Base-by-base conservation (phyloP, 345 rosid genomes). In the Citrus sp. region DNA sequence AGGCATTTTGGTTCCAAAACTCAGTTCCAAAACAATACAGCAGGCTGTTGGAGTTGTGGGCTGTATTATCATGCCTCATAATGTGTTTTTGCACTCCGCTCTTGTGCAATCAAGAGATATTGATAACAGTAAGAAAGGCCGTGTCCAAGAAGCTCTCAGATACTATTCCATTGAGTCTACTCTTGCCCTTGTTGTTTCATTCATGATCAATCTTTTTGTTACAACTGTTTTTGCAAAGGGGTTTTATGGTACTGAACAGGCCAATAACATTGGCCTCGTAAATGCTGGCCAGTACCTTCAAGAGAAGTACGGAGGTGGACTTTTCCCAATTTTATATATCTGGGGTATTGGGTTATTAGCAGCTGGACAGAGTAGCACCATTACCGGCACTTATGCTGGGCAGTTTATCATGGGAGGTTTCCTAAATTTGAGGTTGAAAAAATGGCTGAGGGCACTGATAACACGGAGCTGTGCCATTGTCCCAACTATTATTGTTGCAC, bases 391-490 rank as follows among this genome's bases (percentile, higher is more conserved):
- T 19, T 95, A 93, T 14, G 98, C 98, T 0, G 96, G 99, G 74
- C 99, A 95, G 74, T 95, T 95, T 80, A 95, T 95, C 78, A 95
- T 93, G 97, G 98, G 99, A 3, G 99, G 99, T 67, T 95, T 95
- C 85, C 84, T 95, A 25, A 91, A 95, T 80, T 65, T 93, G 86
- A 89, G 87, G 79, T 79, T 95, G 91, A 95, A 93, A 87, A 95
- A 95, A 81, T 95, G 99, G 99, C 32, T 92, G 62, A 86, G 99
- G 87, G 93, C 99, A 28, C 77, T 95, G 85, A 95, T 95, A 84
- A 95, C 98, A 0, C 91, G 97, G 27, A 95, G 98, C 81, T 93
- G 84, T 62, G 98, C 97, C 0, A 92, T 93, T 35, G 73, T 95
- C 77, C 98, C 97, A 37, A 93, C 98, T 14, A 92, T 95, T 64